A percentile compares a stretch with the other conserved stretches of the same genome.
Conservation (phyloP, 768 basidiomycete species). For the Porpolomopsis calyptriformis region DNA sequence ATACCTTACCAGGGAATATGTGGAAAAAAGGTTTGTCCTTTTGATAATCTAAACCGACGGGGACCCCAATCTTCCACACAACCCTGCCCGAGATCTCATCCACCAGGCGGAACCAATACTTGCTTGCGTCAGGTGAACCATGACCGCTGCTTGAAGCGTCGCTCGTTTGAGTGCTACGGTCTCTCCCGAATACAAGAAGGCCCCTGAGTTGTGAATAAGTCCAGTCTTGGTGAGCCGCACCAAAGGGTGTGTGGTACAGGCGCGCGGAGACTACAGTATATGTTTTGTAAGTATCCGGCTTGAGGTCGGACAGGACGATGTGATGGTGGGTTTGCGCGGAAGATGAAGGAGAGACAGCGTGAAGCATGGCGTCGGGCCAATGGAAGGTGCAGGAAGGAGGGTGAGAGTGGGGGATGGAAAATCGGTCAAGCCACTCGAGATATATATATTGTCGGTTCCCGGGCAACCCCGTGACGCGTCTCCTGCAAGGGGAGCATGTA, state of each 20-base stretch:
- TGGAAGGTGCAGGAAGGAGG: neutral
- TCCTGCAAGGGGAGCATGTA: too few species aligned
- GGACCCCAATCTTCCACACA: constrained; percentile 60
- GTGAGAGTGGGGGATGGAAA: neutral
- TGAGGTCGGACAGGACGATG: constrained; percentile 20
- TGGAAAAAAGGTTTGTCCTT: constrained; percentile 90
- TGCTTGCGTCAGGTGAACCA: constrained; percentile 14
- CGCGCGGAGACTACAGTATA: constrained; percentile 46
- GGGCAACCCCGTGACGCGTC: too few species aligned
- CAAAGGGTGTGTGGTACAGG: constrained; percentile 52
- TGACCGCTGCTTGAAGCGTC: constrained; percentile 1
- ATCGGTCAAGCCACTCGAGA: too few species aligned
- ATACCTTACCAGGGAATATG: constrained; percentile 74
- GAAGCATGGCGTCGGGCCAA: neutral
- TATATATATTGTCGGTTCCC: too few species aligned
- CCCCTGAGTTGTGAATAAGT: constrained; percentile 50
- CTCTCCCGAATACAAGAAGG: constrained; percentile 44
- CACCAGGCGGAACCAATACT: constrained; percentile 56
- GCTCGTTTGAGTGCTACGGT: constrained; percentile 18
- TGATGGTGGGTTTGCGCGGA: neutral
- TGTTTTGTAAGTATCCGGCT: constrained; percentile 32
- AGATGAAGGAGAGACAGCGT: neutral
- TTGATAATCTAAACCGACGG: constrained; percentile 54
- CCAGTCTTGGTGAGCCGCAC: constrained; percentile 40
- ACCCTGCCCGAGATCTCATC: constrained; percentile 47